These are phyloP conservation scores for Pleurotus eryngii DNA, from an alignment of 768 basidiomycete species.

Conservation along the genomic window DNA sequence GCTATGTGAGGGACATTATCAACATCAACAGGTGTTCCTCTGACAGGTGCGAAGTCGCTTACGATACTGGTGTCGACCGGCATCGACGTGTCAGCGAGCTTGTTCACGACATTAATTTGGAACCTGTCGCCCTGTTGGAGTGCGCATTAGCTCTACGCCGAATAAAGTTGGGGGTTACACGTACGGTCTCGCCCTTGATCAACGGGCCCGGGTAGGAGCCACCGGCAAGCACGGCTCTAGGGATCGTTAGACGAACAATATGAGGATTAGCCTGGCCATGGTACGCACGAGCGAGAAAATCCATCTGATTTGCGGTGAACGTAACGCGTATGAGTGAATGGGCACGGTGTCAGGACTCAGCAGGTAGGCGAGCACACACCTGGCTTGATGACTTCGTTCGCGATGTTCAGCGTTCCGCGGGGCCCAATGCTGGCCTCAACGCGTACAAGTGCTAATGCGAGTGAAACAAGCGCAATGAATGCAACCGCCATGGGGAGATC, in stretches of 20 bases:
- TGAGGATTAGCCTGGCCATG: no score
- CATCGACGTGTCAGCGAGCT: slow-evolving; percentile 39
- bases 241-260: neutral
- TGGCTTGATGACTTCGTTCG: neutral
- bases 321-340: no score
- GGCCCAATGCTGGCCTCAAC: neutral
- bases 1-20: slow-evolving; percentile 20
- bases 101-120: slow-evolving; percentile 36
- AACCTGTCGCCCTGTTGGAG: slow-evolving; percentile 27
- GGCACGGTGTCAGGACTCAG: no score
- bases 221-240: neutral
- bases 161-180: neutral
- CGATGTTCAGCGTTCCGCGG: neutral
- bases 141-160: neutral
- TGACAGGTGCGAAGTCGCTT: slow-evolving; percentile 22
- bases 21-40: no score
- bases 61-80: slow-evolving; percentile 28
- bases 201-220: slow-evolving; percentile 35
- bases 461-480: neutral
- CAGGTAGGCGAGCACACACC: neutral
- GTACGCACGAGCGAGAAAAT: neutral
- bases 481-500: neutral
- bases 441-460: neutral
- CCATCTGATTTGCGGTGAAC: neutral
- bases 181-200: slow-evolving; percentile 26